Percentiles rank a stretch among this genome's conserved stretches.
Conservation (phyloP, 2,329 filamentous ascomycete species). For the Mycosphaerella sp. region DNA sequence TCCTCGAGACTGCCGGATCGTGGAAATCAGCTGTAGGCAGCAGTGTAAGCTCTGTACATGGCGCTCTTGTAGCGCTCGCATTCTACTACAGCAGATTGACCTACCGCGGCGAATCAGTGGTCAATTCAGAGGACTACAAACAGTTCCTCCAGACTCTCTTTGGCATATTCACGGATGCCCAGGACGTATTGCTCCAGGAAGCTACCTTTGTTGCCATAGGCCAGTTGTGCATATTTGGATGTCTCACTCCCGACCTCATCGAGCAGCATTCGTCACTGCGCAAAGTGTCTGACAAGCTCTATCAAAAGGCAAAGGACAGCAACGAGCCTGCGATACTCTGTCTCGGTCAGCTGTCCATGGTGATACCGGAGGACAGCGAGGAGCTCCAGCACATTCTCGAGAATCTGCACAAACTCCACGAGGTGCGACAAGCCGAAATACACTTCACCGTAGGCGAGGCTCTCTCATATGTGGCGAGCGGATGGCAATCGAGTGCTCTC, state of each 20-base stretch:
- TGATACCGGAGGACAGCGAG: constrained; percentile 45
- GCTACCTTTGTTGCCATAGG: constrained; percentile 53
- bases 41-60: constrained; percentile 53
- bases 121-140: constrained; percentile 19
- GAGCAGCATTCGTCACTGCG: constrained; percentile 18
- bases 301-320: constrained; percentile 65
- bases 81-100: constrained; percentile 53
- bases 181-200: constrained; percentile 52
- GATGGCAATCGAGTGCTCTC: constrained; percentile 79
- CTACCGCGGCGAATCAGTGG: constrained; percentile 39
- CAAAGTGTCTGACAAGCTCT: constrained; percentile 55
- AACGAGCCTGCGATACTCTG: constrained; percentile 76
- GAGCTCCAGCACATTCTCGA: constrained; percentile 54
- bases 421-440: constrained; percentile 76
- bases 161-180: constrained; percentile 48
- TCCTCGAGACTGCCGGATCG: constrained; percentile 30
- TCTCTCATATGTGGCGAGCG: constrained; percentile 65
- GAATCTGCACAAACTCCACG: constrained; percentile 68
- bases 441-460: constrained; percentile 91
- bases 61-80: constrained; percentile 52
- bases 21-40: constrained; percentile 58
- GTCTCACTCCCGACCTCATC: constrained; percentile 43
- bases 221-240: constrained; percentile 55
- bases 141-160: constrained; percentile 42
- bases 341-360: constrained; percentile 68